phyloP scores from a whole-genome alignment of 306 rosid species.

The Alnus glutinosa region DNA sequence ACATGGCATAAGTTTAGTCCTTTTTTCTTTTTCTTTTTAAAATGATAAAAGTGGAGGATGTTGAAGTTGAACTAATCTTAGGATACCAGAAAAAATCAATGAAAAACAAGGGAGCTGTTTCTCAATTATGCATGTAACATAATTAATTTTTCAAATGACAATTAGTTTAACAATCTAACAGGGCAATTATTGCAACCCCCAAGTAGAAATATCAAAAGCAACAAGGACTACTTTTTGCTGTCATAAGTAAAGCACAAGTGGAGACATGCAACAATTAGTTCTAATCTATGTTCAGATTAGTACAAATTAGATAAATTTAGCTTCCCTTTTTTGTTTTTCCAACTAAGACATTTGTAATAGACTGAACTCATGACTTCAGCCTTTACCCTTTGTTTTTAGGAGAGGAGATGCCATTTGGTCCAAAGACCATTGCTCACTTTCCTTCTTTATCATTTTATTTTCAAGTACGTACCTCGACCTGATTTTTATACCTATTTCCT shows the following conservation, averaged over 20 bases:
- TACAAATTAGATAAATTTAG: background rate
- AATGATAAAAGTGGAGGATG: background rate
- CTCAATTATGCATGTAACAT: background rate
- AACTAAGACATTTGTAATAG: too few species aligned
- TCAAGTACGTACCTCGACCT: constrained; percentile 2
- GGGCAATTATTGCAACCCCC: too few species aligned
- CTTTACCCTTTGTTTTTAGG: too few species aligned
- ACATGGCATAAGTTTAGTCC: background rate
- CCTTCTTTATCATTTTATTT: background rate
- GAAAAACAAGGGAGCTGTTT: background rate
- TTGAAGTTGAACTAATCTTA: background rate
- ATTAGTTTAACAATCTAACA: too few species aligned
- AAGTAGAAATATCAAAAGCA: background rate
- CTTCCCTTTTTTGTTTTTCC: too few species aligned
- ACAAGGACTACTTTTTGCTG: background rate
- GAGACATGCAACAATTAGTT: background rate
- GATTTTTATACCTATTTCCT: background rate
- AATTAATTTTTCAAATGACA: too few species aligned
- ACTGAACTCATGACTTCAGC: too few species aligned
- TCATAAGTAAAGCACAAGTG: background rate
- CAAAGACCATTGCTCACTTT: background rate
- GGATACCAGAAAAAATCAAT: background rate
- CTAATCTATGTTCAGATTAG: background rate
- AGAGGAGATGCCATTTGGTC: too few species aligned
- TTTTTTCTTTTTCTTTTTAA: too few species aligned